phyloP scores from a whole-genome alignment of 2,329 filamentous ascomycete species.

The Madurella mycetomatis region DNA sequence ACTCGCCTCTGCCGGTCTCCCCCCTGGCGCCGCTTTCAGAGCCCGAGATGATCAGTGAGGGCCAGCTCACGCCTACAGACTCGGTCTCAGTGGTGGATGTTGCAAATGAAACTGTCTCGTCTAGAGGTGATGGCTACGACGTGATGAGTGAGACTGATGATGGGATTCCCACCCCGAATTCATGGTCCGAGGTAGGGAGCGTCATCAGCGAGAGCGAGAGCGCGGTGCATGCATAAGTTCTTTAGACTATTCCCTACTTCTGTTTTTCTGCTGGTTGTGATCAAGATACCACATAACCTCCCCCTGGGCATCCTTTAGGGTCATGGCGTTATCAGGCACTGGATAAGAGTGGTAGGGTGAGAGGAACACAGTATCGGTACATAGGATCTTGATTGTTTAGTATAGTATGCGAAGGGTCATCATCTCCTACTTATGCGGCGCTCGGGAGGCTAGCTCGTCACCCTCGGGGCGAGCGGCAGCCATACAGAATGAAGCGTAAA shows the following conservation, averaged over 20 bases:
- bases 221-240: constrained; percentile 31
- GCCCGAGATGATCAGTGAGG: constrained; percentile 48
- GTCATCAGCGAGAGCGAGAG: constrained; percentile 54
- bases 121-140: constrained; percentile 42
- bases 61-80: constrained; percentile 56
- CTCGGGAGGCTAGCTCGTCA: too few species aligned
- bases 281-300: background rate
- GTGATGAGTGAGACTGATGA: constrained; percentile 55
- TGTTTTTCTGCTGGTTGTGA: background rate
- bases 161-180: constrained; percentile 55
- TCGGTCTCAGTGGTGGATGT: constrained; percentile 51
- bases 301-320: background rate
- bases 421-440: too few species aligned
- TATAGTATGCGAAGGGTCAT: too few species aligned
- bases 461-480: too few species aligned
- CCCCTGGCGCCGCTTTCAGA: constrained; percentile 48
- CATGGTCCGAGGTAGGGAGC: constrained; percentile 63
- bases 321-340: too few species aligned
- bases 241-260: background rate
- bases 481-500: too few species aligned
- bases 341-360: too few species aligned
- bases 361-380: too few species aligned
- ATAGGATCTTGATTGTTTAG: too few species aligned
- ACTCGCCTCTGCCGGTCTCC: constrained; percentile 55
- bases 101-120: constrained; percentile 40